These are phyloP conservation scores for Saccharomycopsis microspora DNA, from an alignment of 805 yeast species.

Conservation along the genomic window DNA sequence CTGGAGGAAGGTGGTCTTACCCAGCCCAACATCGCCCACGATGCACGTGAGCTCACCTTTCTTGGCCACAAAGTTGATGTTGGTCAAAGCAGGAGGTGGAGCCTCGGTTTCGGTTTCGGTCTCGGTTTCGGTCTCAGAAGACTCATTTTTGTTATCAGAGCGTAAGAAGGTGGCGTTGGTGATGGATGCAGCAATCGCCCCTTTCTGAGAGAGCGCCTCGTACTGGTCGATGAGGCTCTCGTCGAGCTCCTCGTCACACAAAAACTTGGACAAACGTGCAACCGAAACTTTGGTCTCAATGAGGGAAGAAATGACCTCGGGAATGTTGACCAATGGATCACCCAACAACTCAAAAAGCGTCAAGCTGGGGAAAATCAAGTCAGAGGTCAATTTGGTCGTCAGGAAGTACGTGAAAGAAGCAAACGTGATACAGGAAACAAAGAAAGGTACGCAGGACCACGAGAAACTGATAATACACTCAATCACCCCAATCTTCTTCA, in stretches of 20 bases:
- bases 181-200: conserved; percentile 28
- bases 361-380: conserved; percentile 58
- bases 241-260: conserved; percentile 36
- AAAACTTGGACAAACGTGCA: conserved; percentile 38
- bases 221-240: conserved; percentile 19
- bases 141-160: conserved; percentile 21
- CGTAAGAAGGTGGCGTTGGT: conserved; percentile 45
- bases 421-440: conserved; percentile 54
- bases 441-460: conserved; percentile 55
- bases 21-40: conserved; percentile 60
- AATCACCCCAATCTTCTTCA: conserved; percentile 36
- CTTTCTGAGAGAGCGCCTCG: not conserved
- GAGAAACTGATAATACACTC: conserved; percentile 39
- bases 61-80: conserved; percentile 37
- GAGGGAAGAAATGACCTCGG: conserved; percentile 41
- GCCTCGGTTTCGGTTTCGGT: conserved; percentile 29
- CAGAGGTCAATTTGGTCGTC: conserved; percentile 47
- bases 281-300: conserved; percentile 52
- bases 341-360: conserved; percentile 47
- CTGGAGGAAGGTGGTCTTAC: conserved; percentile 48
- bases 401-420: conserved; percentile 36
- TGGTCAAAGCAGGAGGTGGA: conserved; percentile 31
- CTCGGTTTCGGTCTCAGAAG: conserved; percentile 23
- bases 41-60: conserved; percentile 47
- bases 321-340: conserved; percentile 48